phyloP scores from a whole-genome alignment of 768 basidiomycete species.

The Phaeolepiota aurea region DNA sequence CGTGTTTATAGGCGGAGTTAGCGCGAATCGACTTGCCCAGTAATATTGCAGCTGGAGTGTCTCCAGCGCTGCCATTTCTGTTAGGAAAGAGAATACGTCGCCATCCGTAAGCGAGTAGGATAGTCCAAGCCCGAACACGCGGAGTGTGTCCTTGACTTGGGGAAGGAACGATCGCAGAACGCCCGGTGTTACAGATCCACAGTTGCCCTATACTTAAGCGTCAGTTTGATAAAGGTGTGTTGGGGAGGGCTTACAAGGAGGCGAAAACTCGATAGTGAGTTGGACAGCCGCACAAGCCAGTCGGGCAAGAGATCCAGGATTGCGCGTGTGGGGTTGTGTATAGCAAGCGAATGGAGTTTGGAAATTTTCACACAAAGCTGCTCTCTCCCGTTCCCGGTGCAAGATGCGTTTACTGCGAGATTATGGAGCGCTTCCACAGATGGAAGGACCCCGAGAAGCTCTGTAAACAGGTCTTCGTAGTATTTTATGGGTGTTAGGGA shows the following conservation, averaged over 20 bases:
- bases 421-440: conserved; percentile 13
- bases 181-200: conserved; percentile 58
- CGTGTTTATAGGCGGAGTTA: neutral
- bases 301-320: conserved; percentile 33
- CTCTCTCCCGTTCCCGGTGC: conserved; percentile 20
- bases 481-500: conserved; percentile 23
- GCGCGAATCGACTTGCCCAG: conserved; percentile 24
- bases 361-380: conserved; percentile 18
- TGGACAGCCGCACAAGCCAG: conserved; percentile 31
- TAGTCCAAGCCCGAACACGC: conserved; percentile 38
- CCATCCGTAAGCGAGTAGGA: conserved; percentile 52
- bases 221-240: neutral
- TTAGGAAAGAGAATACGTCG: conserved; percentile 41
- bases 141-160: conserved; percentile 21
- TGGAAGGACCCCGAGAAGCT: conserved; percentile 17
- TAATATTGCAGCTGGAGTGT: conserved; percentile 40
- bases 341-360: conserved; percentile 20
- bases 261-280: conserved; percentile 27
- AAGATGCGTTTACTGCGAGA: conserved; percentile 27
- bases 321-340: conserved; percentile 28
- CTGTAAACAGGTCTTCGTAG: conserved; percentile 23
- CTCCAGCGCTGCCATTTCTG: conserved; percentile 28
- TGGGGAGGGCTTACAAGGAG: conserved; percentile 29
- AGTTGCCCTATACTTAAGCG: conserved; percentile 34
- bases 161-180: conserved; percentile 39